These are phyloP conservation scores for Xylaria telfairii DNA, from an alignment of 495 filamentous ascomycete genomes.

Conservation along the genomic window DNA sequence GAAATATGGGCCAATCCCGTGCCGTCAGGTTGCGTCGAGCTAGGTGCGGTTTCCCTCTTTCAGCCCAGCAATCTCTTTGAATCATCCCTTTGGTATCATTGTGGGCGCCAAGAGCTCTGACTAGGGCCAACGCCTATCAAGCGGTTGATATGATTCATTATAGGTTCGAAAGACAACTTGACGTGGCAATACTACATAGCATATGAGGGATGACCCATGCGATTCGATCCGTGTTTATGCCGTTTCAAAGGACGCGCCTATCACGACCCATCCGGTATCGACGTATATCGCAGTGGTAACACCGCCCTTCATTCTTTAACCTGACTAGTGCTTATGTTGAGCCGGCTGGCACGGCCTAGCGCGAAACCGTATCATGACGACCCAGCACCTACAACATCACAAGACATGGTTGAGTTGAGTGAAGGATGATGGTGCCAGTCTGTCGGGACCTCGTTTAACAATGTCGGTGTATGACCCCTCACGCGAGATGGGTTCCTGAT, in stretches of 20 bases:
- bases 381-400: not conserved
- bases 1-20: not conserved
- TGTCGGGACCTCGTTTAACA: constrained; percentile 24
- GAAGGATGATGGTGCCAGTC: constrained; percentile 6
- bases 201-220: not conserved
- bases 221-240: not conserved
- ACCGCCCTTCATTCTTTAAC: not conserved
- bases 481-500: not conserved
- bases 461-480: constrained; percentile 11
- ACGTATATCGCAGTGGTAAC: not conserved
- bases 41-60: not conserved
- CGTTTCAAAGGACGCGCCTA: not conserved
- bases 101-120: not conserved
- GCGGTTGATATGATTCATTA: not conserved
- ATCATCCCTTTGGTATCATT: not conserved
- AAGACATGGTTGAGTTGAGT: constrained; percentile 5
- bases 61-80: not conserved
- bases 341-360: not conserved
- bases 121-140: not conserved
- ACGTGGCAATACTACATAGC: constrained; percentile 11
- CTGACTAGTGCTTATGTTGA: constrained; percentile 17
- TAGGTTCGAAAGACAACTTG: constrained; percentile 3
- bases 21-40: not conserved
- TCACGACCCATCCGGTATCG: not conserved
- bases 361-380: constrained; percentile 14